These are phyloP conservation scores for Fraxinus greggii DNA, from an alignment of 305 asterid genomes.

Conservation along the genomic window DNA sequence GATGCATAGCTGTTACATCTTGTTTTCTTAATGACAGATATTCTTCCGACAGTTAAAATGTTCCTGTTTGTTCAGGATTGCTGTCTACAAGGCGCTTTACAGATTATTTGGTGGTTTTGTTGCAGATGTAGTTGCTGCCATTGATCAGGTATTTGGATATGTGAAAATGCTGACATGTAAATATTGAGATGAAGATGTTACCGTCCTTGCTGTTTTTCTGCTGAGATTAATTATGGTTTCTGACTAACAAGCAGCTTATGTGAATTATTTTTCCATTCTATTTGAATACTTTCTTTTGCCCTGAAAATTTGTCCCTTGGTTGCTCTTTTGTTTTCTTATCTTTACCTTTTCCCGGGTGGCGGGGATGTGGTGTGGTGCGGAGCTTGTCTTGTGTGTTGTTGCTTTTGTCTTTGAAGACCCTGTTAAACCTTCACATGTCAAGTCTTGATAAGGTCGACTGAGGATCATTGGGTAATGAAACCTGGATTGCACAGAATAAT, in stretches of 20 bases:
- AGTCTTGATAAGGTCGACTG: not conserved
- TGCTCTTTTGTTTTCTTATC: not conserved
- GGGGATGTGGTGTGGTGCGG: not conserved
- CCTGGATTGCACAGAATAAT: not conserved
- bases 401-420: not conserved
- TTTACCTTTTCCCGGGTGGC: not conserved
- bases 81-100: constrained; percentile 98
- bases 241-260: not conserved
- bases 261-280: not conserved
- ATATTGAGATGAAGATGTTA: not conserved
- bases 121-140: constrained; percentile 97
- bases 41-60: constrained; percentile 21
- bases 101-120: constrained; percentile 94
- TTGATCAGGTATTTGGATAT: constrained; percentile 75
- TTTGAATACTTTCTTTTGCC: not conserved
- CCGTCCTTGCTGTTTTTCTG: not conserved
- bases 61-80: constrained; percentile 61
- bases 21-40: constrained; percentile 10
- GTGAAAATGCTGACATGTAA: not conserved
- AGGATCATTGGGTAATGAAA: not conserved
- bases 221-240: constrained; percentile 2
- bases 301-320: not conserved
- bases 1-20: not conserved
- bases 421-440: not conserved
- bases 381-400: not conserved